phyloP scores from a whole-genome alignment of 2,329 filamentous ascomycete species.

The Aspergillus ustus region DNA sequence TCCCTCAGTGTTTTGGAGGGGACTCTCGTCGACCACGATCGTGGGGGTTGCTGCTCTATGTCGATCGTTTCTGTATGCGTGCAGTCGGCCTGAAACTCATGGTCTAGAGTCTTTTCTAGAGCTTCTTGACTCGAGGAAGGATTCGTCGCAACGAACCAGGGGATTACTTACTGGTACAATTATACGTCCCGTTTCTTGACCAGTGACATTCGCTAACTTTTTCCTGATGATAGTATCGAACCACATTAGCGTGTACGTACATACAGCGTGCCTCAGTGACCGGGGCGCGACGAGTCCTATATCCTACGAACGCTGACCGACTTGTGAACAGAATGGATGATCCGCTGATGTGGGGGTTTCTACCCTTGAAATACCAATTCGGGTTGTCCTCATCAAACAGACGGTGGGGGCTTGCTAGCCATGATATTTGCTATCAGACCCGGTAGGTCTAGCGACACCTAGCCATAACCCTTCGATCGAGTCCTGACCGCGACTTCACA shows the following conservation, averaged over 20 bases:
- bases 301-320: conserved; percentile 31
- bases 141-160: conserved; percentile 68
- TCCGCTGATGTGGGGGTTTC: conserved; percentile 87
- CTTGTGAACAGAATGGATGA: conserved; percentile 76
- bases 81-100: conserved; percentile 76
- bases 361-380: conserved; percentile 75
- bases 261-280: conserved; percentile 30
- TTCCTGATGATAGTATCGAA: conserved; percentile 70
- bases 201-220: conserved; percentile 4
- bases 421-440: conserved; percentile 94
- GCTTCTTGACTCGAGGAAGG: conserved; percentile 73
- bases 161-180: conserved; percentile 80
- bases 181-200: neutral
- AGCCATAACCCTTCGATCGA: neutral
- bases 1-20: conserved; percentile 64
- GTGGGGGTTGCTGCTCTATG: conserved; percentile 72
- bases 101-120: conserved; percentile 77
- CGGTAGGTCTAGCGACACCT: conserved; percentile 57
- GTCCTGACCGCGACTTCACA: conserved; percentile 40
- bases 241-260: conserved; percentile 83
- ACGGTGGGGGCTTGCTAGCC: conserved; percentile 87
- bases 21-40: conserved; percentile 75
- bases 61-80: conserved; percentile 72
- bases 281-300: conserved; percentile 23
- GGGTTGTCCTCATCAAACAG: conserved; percentile 69